Conservation (phyloP, 176 grass and related monocot species). For the Olyra latifolia region DNA sequence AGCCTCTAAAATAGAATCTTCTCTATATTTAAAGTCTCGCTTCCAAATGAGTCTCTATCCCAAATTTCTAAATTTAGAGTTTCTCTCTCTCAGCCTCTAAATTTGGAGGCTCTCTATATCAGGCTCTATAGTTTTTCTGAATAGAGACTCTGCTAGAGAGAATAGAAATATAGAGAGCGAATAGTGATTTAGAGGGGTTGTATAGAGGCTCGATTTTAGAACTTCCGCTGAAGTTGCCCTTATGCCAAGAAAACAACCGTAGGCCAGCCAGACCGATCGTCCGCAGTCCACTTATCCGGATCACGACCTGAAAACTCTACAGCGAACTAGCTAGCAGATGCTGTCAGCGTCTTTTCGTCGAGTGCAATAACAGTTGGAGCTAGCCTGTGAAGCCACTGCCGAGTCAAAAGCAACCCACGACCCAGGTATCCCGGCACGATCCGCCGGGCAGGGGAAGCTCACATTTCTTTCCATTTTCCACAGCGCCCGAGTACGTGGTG, state of each 20-base stretch:
- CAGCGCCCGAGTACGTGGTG: not conserved
- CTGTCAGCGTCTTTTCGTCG: slow-evolving; percentile 43
- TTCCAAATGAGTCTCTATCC: too few species aligned
- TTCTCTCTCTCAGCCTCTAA: too few species aligned
- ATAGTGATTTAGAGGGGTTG: too few species aligned
- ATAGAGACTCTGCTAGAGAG: too few species aligned
- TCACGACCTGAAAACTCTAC: slow-evolving; percentile 26
- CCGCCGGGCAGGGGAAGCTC: not conserved
- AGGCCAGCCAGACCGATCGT: not conserved
- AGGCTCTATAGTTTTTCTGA: too few species aligned
- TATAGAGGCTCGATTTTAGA: too few species aligned
- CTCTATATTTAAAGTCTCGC: too few species aligned
- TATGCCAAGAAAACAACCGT: slow-evolving; percentile 29
- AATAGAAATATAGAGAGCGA: too few species aligned
- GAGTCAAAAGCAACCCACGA: slow-evolving; percentile 37
- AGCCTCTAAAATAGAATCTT: too few species aligned
- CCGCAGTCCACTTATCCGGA: not conserved
- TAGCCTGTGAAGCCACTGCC: not conserved
- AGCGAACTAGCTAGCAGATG: not conserved
- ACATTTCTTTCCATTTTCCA: slow-evolving; percentile 41
- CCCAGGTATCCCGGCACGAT: not conserved
- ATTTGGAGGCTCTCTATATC: too few species aligned
- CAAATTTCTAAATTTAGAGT: too few species aligned
- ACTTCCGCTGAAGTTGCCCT: too few species aligned
- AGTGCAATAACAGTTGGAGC: slow-evolving; percentile 45